These are phyloP conservation scores for Suhomyces terraborum DNA, from an alignment of 1,139 yeast species.

Conservation along the genomic window DNA sequence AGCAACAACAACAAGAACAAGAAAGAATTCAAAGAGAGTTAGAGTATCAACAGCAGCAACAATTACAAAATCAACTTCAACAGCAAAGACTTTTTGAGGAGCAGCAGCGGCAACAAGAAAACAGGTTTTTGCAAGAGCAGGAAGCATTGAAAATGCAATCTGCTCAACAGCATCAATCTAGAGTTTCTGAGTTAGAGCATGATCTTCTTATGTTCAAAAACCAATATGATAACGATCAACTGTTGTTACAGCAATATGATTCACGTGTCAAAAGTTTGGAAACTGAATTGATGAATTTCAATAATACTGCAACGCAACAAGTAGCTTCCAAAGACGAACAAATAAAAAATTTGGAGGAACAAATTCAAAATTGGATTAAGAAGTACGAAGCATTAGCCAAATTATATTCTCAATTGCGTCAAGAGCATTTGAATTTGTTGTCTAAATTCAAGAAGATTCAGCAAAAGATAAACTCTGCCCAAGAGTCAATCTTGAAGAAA, in stretches of 20 bases:
- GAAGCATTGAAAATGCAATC: slow-evolving; percentile 68
- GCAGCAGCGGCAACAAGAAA: slow-evolving; percentile 69
- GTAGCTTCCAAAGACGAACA: slow-evolving; percentile 78
- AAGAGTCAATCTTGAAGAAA: slow-evolving; percentile 83
- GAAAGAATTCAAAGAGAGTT: slow-evolving; percentile 66
- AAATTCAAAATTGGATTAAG: slow-evolving; percentile 74
- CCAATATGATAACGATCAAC: slow-evolving; percentile 86
- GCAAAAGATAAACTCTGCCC: slow-evolving; percentile 90
- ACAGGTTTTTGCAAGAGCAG: slow-evolving; percentile 49
- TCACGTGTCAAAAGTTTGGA: slow-evolving; percentile 82
- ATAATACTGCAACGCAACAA: slow-evolving; percentile 72
- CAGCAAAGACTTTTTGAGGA: slow-evolving; percentile 68
- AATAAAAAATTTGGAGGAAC: slow-evolving; percentile 69
- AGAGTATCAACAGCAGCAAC: slow-evolving; percentile 48
- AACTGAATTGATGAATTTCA: slow-evolving; percentile 63
- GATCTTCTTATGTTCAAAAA: slow-evolving; percentile 74
- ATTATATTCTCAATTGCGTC: slow-evolving; percentile 86
- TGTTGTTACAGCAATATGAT: slow-evolving; percentile 84
- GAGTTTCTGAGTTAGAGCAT: slow-evolving; percentile 80
- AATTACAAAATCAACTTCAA: slow-evolving; percentile 51
- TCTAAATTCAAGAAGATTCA: slow-evolving; percentile 81
- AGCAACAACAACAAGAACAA: slow-evolving; percentile 63
- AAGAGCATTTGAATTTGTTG: slow-evolving; percentile 82
- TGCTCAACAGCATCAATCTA: slow-evolving; percentile 75
- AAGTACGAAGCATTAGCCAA: slow-evolving; percentile 91